Base-by-base conservation (phyloP, 805 yeast species). In the Saccharomycopsis javanensis region DNA sequence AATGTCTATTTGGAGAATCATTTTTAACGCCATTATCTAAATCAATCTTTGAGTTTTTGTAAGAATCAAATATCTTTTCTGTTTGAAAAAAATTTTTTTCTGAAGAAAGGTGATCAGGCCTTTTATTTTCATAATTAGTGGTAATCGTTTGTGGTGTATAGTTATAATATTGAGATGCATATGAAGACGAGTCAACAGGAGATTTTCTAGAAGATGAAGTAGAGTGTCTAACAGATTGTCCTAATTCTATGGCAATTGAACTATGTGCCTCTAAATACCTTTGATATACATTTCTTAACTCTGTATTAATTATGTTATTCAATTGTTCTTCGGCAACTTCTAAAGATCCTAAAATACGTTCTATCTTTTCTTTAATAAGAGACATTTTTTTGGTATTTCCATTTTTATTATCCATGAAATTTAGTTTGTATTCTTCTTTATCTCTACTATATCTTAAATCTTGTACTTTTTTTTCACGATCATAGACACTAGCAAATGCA, bases 311-410 rank as follows among this genome's bases (percentile, higher is more conserved):
- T 0, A 81, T 71, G 51, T 80, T 71, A 7, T 72, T 68, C 52
- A 75, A 71, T 64, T 82, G 86, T 31, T 72, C 76, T 58, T 78
- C 78, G 5, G 79, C 78, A 23, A 81, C 77, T 56, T 74, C 79
- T n/a, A 79, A 70, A 37, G 79, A 75, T 59, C 76, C 73, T 48
- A 73, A 72, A 56, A 76, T 68, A 60, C 78, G 81, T 64, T 81
- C 86, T 34, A 81, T 64, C 55, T 73, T 71, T 63, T 82, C 87
- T 57, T 70, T 71, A 1, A 77, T 67, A 18, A 79, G 65, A 15
- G 74, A 67, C 0, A 80, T 72, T 6, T 66, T 67, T 16, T 76
- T 73, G 30, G 77, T 73, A 53, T 74, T 76, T 2, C 83, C 84
- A 59, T 64, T 67, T 60, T 73, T 75, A 45, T 75, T 68, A 58